Percentiles rank a stretch among this genome's conserved stretches.
These are phyloP conservation scores for Ogataea paradorogensis DNA, from an alignment of 805 yeast genomes.

Conservation along the genomic window DNA sequence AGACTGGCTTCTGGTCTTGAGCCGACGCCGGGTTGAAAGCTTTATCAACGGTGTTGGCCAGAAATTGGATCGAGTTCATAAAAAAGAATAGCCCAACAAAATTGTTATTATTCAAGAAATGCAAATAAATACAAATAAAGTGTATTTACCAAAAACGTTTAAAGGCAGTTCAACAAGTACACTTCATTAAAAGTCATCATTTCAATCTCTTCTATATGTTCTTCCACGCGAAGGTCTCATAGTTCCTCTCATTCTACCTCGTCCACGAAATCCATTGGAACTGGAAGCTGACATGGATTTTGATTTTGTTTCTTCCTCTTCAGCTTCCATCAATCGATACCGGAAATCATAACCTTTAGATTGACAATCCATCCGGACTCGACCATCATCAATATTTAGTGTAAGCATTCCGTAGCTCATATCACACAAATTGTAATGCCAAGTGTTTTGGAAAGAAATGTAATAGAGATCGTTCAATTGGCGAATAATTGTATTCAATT, in stretches of 20 bases:
- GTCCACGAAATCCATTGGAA: slow-evolving; percentile 8
- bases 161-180: background rate
- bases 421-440: slow-evolving; percentile 78
- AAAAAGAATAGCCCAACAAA: slow-evolving; percentile 6
- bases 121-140: too few relatives aligned
- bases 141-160: too few relatives aligned
- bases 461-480: slow-evolving; percentile 59
- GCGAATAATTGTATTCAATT: slow-evolving; percentile 41
- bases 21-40: slow-evolving; percentile 23
- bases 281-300: background rate
- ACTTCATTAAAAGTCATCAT: background rate
- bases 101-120: slow-evolving; percentile 2
- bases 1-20: slow-evolving; percentile 1
- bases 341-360: slow-evolving; percentile 65
- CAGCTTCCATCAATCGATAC: slow-evolving; percentile 35
- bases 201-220: slow-evolving; percentile 6
- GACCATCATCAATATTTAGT: slow-evolving; percentile 43
- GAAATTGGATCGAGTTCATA: slow-evolving; percentile 33
- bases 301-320: slow-evolving; percentile 5
- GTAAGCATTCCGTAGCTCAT: slow-evolving; percentile 47
- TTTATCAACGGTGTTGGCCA: slow-evolving; percentile 32
- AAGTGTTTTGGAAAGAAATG: slow-evolving; percentile 63
- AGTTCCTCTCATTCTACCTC: slow-evolving; percentile 6
- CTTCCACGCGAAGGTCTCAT: slow-evolving; percentile 6
- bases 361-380: slow-evolving; percentile 48